These are phyloP conservation scores for Prunus fruticosa DNA, from an alignment of 306 rosid genomes.

Conservation along the genomic window DNA sequence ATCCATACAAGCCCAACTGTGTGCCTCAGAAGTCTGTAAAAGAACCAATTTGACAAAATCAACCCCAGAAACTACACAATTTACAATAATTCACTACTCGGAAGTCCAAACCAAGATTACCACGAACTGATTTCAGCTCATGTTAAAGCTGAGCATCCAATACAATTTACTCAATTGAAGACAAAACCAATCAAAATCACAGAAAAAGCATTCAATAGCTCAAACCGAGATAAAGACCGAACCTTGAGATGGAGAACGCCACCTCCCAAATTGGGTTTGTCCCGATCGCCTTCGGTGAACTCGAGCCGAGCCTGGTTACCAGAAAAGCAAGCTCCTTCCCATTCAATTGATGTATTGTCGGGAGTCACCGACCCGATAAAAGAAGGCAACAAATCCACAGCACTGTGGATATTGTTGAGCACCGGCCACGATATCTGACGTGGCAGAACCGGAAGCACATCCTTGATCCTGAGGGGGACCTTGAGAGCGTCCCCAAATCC, in stretches of 20 bases:
- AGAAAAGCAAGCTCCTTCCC: slow-evolving; percentile 89
- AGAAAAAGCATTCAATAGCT: background rate
- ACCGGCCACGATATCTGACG: slow-evolving; percentile 88
- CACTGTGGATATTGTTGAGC: slow-evolving; percentile 77
- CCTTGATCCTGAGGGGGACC: slow-evolving; percentile 70
- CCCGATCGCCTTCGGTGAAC: slow-evolving; percentile 42
- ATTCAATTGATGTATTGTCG: slow-evolving; percentile 47
- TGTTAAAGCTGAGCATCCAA: background rate
- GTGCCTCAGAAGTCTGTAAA: slow-evolving; percentile 80
- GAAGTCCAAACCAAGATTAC: background rate
- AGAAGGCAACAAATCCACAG: slow-evolving; percentile 87
- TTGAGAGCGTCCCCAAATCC: slow-evolving; percentile 43
- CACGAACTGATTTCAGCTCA: background rate
- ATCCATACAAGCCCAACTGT: slow-evolving; percentile 99
- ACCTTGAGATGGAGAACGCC: slow-evolving; percentile 88
- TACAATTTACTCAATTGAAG: background rate
- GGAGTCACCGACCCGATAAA: slow-evolving; percentile 84
- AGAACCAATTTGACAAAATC: background rate
- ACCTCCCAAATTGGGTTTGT: slow-evolving; percentile 57
- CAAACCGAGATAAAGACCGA: background rate
- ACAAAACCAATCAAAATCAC: background rate
- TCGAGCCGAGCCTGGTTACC: slow-evolving; percentile 68
- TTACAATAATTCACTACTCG: background rate
- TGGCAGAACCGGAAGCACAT: slow-evolving; percentile 88
- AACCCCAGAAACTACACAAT: background rate